Conservation (phyloP, 2,329 filamentous ascomycete species). For the Sarocladium kiliense region DNA sequence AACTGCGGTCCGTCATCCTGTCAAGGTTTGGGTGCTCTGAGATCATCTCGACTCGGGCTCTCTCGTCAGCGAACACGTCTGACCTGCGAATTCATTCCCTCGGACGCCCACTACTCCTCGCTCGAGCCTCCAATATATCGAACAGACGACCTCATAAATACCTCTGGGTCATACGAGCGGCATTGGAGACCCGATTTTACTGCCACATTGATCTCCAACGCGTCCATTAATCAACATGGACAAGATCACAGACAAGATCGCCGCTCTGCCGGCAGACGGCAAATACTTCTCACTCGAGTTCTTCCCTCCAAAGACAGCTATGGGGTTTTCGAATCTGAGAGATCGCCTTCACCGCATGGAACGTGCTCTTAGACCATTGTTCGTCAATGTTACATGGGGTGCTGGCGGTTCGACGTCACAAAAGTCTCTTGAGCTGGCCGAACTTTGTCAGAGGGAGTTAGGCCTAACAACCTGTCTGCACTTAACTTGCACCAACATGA, state of each 20-base stretch:
- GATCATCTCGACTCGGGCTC: background rate
- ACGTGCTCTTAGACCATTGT: constrained; percentile 81
- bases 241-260: constrained; percentile 93
- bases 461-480: constrained; percentile 93
- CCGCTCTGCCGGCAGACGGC: constrained; percentile 73
- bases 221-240: constrained; percentile 48
- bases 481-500: constrained; percentile 98
- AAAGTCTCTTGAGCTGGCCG: constrained; percentile 90
- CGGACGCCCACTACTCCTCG: background rate
- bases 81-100: background rate
- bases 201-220: background rate
- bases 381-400: constrained; percentile 97
- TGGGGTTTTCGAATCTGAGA: constrained; percentile 92
- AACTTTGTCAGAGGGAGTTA: constrained; percentile 88
- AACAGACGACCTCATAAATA: no score
- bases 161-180: no score
- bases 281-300: constrained; percentile 97
- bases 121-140: no score
- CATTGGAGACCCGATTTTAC: no score
- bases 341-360: constrained; percentile 94
- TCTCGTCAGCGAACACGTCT: background rate
- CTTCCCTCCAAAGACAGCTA: constrained; percentile 95
- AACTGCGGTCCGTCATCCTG: background rate
- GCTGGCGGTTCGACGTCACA: constrained; percentile 87
- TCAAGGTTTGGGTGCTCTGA: background rate